Evolutionary conservation across 139 green algal genomes (phyloP), one percentile per base, ranked within the genome.

Genomic region (Marvania coccoides): DNA sequence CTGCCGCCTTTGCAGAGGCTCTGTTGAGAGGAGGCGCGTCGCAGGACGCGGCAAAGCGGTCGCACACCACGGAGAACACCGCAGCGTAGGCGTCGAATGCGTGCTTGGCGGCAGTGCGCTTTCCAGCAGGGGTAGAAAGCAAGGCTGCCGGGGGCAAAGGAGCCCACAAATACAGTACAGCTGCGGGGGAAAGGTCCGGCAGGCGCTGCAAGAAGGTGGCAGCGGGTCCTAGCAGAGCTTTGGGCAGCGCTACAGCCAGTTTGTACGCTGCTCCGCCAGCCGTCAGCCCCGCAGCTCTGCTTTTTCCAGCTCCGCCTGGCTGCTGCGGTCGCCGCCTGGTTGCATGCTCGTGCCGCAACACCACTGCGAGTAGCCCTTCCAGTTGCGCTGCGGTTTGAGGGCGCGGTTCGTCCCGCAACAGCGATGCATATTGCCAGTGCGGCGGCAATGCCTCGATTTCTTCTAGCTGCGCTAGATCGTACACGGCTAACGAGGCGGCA

Each of bases 391-490:
- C 1, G 47, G 29, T 56, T 56, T 56, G 8, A 26, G 29, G 8
- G 8, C 54, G 19, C n/a, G 38, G 19, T 56, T 85, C 73, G 0
- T 6, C 10, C 29, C 62, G 61, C 59, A 83, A 66, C 13, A 73
- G 63, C 0, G 31, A 37, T 1, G 37, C 68, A 46, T 65, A 73
- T 10, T 63, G 24, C 13, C 29, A n/a, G 14, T 71, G 47, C 7
- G 61, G 69, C 26, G 31, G 54, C 10, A 71, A 37, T 12, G 60
- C 58, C 10, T 73, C 64, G 6, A 77, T 35, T 26, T 48, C 51
- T 69, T 86, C 73, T 57, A 80, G 61, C 2, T 57, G 29, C 1
- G 66, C 67, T 8, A 65, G 48, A 2, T 63, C 34, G 61, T 81
- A 85, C 23, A 46, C 59, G 2, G 58, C 39, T 24, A 86, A 69